Evolutionary conservation across 2,329 filamentous ascomycete genomes (phyloP).

Genomic region (Ascochyta rabiei): DNA sequence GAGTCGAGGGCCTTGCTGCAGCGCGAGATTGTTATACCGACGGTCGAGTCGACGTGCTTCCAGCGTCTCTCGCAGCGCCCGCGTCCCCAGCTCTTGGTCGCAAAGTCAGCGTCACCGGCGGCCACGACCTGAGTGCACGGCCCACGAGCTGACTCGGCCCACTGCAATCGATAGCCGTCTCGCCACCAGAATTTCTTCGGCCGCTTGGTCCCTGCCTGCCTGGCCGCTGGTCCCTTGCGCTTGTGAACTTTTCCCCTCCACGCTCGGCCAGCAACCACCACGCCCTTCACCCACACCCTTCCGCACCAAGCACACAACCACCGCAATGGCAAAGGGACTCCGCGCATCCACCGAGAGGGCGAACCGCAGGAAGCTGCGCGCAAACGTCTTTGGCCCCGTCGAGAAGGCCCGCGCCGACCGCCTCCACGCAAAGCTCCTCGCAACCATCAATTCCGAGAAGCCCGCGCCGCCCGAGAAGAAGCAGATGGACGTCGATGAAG

Average conservation of each 20-base stretch:
- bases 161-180: constrained; percentile 6
- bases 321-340: constrained; percentile 83
- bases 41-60: constrained; percentile 17
- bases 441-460: constrained; percentile 77
- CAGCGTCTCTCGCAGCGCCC: constrained; percentile 35
- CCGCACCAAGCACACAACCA: constrained; percentile 13
- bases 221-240: constrained; percentile 1
- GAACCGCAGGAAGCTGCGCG: constrained; percentile 82
- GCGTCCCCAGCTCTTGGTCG: constrained; percentile 21
- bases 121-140: constrained; percentile 25
- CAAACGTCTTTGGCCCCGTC: constrained; percentile 81
- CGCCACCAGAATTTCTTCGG: constrained; percentile 30
- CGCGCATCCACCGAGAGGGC: constrained; percentile 79
- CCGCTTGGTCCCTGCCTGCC: background rate
- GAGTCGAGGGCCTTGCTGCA: background rate
- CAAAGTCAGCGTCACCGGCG: constrained; percentile 37
- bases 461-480: constrained; percentile 52
- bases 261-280: background rate
- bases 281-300: constrained; percentile 3
- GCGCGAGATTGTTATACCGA: constrained; percentile 4
- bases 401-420: constrained; percentile 80
- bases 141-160: constrained; percentile 1
- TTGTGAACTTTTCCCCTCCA: constrained; percentile 16
- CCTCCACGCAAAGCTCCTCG: constrained; percentile 83
- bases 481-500: constrained; percentile 56